These are phyloP conservation scores for Yamadazyma jaroonii DNA, from an alignment of 1,139 yeast genomes.

Conservation along the genomic window DNA sequence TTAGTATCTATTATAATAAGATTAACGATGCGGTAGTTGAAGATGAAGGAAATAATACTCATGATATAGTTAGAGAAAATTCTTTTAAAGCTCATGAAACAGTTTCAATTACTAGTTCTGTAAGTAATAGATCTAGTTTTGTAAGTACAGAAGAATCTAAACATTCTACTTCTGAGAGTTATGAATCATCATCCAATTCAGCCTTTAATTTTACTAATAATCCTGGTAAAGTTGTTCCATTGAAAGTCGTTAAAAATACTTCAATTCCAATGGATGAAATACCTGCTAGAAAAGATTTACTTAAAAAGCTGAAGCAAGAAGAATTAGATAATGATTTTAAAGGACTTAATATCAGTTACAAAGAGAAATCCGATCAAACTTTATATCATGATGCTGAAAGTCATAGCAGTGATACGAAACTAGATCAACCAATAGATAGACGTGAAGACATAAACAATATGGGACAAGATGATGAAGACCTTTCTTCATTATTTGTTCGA, in stretches of 20 bases:
- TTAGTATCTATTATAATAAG: slow-evolving; percentile 34
- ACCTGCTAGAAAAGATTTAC: slow-evolving; percentile 33
- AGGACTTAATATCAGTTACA: slow-evolving; percentile 8
- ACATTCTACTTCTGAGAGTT: slow-evolving; percentile 4
- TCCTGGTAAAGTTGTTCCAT: slow-evolving; percentile 13
- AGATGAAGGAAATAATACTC: slow-evolving; percentile 13
- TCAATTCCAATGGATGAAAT: slow-evolving; percentile 21
- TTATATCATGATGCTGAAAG: background rate
- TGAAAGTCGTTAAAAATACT: slow-evolving; percentile 18
- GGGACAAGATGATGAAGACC: slow-evolving; percentile 32
- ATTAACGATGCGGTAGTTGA: slow-evolving; percentile 17
- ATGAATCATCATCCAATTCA: slow-evolving; percentile 7
- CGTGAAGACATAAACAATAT: slow-evolving; percentile 6
- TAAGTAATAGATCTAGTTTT: slow-evolving; percentile 27
- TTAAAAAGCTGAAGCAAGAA: slow-evolving; percentile 14
- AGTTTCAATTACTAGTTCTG: slow-evolving; percentile 22
- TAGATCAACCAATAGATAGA: slow-evolving; percentile 3
- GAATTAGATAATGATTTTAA: slow-evolving; percentile 2
- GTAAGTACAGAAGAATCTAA: slow-evolving; percentile 13
- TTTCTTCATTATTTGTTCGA: slow-evolving; percentile 47
- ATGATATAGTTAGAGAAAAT: slow-evolving; percentile 13
- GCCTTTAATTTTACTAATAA: slow-evolving; percentile 11
- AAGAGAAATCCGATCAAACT: background rate
- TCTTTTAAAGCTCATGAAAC: slow-evolving; percentile 8
- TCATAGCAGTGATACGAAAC: background rate